phyloP scores from a whole-genome alignment of 2,329 filamentous ascomycete species.

The Trematosphaeria pertusa region DNA sequence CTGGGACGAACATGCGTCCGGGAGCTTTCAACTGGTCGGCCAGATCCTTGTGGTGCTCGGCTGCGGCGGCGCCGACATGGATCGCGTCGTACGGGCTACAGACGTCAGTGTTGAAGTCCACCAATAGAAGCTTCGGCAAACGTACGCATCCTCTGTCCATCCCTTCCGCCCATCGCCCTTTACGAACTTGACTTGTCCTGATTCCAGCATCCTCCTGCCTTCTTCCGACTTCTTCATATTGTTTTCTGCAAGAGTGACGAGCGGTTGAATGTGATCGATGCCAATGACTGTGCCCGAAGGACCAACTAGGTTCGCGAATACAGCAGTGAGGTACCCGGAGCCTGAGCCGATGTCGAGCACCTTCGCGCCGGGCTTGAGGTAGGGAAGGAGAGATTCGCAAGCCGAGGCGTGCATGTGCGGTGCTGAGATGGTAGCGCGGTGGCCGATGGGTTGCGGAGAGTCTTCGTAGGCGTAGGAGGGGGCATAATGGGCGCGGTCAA shows the following conservation, averaged over 20 bases:
- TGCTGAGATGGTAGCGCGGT: constrained; percentile 72
- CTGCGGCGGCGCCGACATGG: constrained; percentile 89
- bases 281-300: constrained; percentile 55
- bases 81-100: constrained; percentile 94
- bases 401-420: constrained; percentile 76
- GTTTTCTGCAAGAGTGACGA: constrained; percentile 49
- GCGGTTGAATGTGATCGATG: constrained; percentile 57
- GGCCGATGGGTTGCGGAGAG: constrained; percentile 72
- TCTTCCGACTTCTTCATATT: constrained; percentile 55
- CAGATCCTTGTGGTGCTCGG: constrained; percentile 72
- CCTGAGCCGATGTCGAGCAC: constrained; percentile 59
- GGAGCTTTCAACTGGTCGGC: constrained; percentile 80
- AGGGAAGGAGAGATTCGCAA: constrained; percentile 66
- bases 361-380: constrained; percentile 58
- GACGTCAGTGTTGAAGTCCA: too few relatives aligned
- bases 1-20: constrained; percentile 81
- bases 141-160: constrained; percentile 53
- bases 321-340: constrained; percentile 80
- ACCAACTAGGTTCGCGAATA: constrained; percentile 79
- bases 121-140: too few relatives aligned
- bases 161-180: constrained; percentile 68
- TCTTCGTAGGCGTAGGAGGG: constrained; percentile 75
- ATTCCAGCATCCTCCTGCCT: constrained; percentile 64
- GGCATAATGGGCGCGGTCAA: constrained; percentile 87
- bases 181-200: constrained; percentile 72